Evolutionary conservation across 345 rosid species (phyloP), one percentile per base, ranked within the genome.

Genomic region (Salix udensis): DNA sequence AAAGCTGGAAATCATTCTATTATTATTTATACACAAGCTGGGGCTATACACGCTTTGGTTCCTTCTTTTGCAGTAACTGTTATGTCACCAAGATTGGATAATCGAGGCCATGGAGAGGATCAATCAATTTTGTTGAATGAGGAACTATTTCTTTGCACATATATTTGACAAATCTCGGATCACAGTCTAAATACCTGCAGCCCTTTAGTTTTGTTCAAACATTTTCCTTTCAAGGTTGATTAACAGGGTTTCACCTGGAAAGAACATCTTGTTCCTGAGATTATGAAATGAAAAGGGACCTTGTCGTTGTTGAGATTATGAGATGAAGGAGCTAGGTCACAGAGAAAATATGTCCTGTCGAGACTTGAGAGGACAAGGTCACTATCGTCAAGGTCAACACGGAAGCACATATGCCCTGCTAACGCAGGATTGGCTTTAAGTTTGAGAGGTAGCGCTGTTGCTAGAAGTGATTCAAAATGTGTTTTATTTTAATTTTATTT

Each of bases 1-100:
- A 65, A 31, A 71, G 65, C 42, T 77, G 70, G 65, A 71, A 71
- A 42, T 31, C 36, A 18, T 6, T 67, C 23, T 53, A 10, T 75
- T 23, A 18, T 15, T 9, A 28, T 46, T 42, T 28, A 53, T 11
- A 55, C 62, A n/a, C 13, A 7, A 4, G 0, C 26, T n/a, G 14
- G 26, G 26, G 23, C 10, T 55, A 10, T 55, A 7, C 9, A 55
- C 12, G 5, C 5, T 55, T n/a, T 8, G n/a, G 14, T 4, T 55
- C 26, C 23, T 55, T n/a, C 12, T 40, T 40, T 40, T 40, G 44
- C 62, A 55, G 62, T 4, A n/a, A 55, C 26, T 55, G 14, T 4
- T 55, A 18, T 19, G 1, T 52, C 2, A 8, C 61, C 60, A 21
- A 53, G 60, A 23, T 53, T 53, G 23, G 60, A 55, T n/a, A 55